Percentiles rank a stretch among this genome's conserved stretches.
Evolutionary conservation across 768 basidiomycete species (phyloP).

Genomic region (Psilocybe cubensis): DNA sequence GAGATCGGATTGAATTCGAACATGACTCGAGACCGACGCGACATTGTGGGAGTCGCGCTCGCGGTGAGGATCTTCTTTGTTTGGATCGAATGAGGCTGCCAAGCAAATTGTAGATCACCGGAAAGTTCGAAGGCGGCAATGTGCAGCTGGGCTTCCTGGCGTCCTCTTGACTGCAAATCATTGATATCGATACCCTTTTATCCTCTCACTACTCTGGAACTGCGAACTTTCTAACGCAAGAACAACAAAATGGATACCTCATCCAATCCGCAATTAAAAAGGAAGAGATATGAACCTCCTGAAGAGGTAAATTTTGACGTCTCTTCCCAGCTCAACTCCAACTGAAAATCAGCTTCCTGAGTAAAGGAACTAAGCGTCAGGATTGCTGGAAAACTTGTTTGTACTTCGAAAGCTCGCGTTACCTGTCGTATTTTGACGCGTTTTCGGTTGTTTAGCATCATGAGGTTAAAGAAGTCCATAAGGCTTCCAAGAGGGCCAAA

Average conservation of each 20-base stretch:
- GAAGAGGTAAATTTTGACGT: slow-evolving; percentile 32
- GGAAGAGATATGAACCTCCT: slow-evolving; percentile 42
- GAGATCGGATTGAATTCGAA: neutral
- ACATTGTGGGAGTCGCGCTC: neutral
- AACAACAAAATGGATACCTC: slow-evolving; percentile 15
- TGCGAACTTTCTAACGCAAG: neutral
- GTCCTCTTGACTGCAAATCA: too few relatives aligned
- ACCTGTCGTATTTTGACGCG: neutral
- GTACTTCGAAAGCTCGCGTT: slow-evolving; percentile 25
- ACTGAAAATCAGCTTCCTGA: neutral
- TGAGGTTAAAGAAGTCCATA: slow-evolving; percentile 69
- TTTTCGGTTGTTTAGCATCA: slow-evolving; percentile 62
- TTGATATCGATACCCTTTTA: too few relatives aligned
- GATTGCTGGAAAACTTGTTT: slow-evolving; percentile 59
- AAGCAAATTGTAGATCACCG: neutral
- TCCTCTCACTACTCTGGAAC: neutral
- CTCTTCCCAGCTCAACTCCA: neutral
- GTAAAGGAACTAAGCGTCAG: slow-evolving; percentile 45
- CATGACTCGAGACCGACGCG: slow-evolving; percentile 2
- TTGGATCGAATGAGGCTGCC: neutral
- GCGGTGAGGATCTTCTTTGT: neutral
- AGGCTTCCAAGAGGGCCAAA: slow-evolving; percentile 81
- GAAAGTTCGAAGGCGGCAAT: too few relatives aligned
- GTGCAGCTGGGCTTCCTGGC: too few relatives aligned
- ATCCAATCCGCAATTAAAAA: slow-evolving; percentile 37